Evolutionary conservation across 495 filamentous ascomycete species (phyloP), one percentile per base, ranked within the genome.

Genomic region (Penicillium tannophilum): DNA sequence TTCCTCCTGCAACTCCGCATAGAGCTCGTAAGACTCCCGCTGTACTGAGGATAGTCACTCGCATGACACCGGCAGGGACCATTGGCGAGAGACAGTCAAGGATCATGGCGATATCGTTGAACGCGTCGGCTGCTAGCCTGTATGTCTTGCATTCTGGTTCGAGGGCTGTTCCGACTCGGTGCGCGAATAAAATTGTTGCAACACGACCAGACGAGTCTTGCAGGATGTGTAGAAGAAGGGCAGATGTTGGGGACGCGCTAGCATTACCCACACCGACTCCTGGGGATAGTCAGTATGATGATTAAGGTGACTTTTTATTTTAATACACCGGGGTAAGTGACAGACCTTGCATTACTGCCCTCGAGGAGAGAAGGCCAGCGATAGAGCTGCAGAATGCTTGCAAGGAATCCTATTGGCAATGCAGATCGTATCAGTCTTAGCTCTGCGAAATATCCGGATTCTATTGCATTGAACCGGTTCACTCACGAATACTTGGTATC

Each of bases 371-470:
- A 9, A 98, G 79, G 3, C 92, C 89, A 4, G 92, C 91, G 61
- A 98, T 96, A 49, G 92, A 94, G 67, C 90, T 94, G 54, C 90
- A 90, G 74, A 98, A 98, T 33, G 94, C 94, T 75, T 97, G 94
- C 6, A 98, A 81, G 0, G 93, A 97, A 79, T 98, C 94, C 89
- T 92, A 20, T 46, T 20, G 23, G 10, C 39, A 16, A 17, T 17
- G 39, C 16, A n/a, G 39, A n/a, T 51, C 35, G 16, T 28, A 16
- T 55, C 39, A 53, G 57, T 3, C 5, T 41, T 17, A 16, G 4
- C 14, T 41, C 39, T 17, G 16, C 3, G 16, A 17, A 3, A 17
- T 36, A 1, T 8, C 9, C 9, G 10, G 33, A 12, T 17, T 41
- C 2, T 14, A n/a, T n/a, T 41, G 39, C 4, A 41, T 10, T 14